These are phyloP conservation scores for Pythium periplocum DNA, from an alignment of 352 stramenopile genomes.

Conservation along the genomic window DNA sequence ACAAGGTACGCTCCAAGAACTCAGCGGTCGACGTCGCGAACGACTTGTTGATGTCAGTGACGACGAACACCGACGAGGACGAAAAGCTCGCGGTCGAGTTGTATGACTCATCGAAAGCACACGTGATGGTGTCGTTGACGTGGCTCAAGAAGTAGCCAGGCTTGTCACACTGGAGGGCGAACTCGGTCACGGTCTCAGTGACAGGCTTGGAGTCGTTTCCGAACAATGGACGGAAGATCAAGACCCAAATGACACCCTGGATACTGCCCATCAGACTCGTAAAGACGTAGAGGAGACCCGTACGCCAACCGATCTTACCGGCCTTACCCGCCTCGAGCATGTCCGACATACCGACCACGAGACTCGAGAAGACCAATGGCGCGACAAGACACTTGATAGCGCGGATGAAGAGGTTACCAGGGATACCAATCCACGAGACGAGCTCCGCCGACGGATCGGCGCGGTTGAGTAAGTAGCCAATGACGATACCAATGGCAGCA, in stretches of 20 bases:
- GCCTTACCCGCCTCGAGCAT: constrained; percentile 31
- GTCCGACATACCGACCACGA: constrained; percentile 39
- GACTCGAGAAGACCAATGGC: constrained; percentile 35
- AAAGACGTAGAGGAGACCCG: constrained; percentile 26
- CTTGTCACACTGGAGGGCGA: constrained; percentile 16
- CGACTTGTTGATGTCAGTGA: constrained; percentile 27
- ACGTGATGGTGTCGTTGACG: constrained; percentile 5
- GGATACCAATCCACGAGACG: constrained; percentile 30
- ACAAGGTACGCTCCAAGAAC: constrained; percentile 15
- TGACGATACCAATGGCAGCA: constrained; percentile 16
- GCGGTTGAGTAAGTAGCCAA: constrained; percentile 21
- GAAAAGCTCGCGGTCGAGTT: constrained; percentile 17
- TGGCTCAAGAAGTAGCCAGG: constrained; percentile 19
- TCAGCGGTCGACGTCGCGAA: constrained; percentile 11
- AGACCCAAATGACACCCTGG: constrained; percentile 27
- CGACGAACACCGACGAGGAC: constrained; percentile 20
- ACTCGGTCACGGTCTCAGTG: constrained; percentile 3
- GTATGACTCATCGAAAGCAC: constrained; percentile 11
- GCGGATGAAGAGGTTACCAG: constrained; percentile 41
- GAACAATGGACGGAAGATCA: constrained; percentile 29
- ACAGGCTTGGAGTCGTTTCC: constrained; percentile 11
- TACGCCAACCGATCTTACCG: constrained; percentile 23
- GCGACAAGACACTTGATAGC: constrained; percentile 42
- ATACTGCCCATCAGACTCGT: constrained; percentile 26
- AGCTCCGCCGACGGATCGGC: constrained; percentile 9